A percentile compares a stretch with the other conserved stretches of the same genome.
Evolutionary conservation across 78 protist species (phyloP).

Genomic region (Dictyostelium citrinum): DNA sequence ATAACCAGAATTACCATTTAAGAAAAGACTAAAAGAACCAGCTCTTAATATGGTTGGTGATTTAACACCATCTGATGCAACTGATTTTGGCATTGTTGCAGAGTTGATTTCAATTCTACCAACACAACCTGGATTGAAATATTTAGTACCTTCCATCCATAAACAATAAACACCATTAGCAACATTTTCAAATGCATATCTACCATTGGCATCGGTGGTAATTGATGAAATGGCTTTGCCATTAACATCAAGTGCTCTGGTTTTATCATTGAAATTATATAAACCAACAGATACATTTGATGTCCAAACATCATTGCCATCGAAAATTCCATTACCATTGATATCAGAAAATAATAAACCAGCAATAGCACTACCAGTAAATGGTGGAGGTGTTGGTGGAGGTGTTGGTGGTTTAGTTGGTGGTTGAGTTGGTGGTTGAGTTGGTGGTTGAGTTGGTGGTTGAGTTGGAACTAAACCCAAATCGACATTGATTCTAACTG

Average conservation of each 20-base stretch:
- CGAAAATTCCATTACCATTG: not conserved
- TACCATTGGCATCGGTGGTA: not conserved
- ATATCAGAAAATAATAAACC: not conserved
- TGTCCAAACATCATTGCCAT: not conserved
- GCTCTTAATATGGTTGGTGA: not conserved
- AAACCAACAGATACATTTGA: not conserved
- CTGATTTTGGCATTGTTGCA: not conserved
- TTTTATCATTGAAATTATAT: not conserved
- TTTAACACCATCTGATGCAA: not conserved
- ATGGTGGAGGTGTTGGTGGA: not conserved
- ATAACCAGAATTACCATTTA: not conserved
- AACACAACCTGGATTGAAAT: conserved; percentile 6
- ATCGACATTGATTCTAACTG: not conserved
- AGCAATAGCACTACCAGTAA: not conserved
- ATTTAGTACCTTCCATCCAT: not conserved
- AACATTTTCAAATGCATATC: conserved; percentile 7
- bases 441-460: conserved; percentile 22
- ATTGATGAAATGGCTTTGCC: not conserved
- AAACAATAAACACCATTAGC: not conserved
- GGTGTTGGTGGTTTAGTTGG: not conserved
- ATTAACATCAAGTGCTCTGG: not conserved
- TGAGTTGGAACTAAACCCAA: not conserved
- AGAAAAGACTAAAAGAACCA: not conserved
- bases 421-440: conserved; percentile 18
- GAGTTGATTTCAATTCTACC: not conserved